Evolutionary conservation across 306 rosid genomes (phyloP).

Genomic region (Sindora glabra): DNA sequence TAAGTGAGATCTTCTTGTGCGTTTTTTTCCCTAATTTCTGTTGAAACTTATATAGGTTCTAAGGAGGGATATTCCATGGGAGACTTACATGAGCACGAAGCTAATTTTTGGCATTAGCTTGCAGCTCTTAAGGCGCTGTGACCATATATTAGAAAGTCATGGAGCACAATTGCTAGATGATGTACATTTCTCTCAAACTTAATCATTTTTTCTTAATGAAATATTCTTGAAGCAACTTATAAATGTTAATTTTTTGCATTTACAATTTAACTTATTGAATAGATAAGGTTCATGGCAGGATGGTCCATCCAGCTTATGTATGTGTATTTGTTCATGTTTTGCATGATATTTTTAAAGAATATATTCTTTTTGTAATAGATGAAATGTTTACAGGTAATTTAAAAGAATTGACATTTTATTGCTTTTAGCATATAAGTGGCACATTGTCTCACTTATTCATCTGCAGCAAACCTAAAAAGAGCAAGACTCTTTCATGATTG

Average conservation of each 20-base stretch:
- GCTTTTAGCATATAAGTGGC: neutral
- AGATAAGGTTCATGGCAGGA: too few species aligned
- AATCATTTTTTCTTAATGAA: too few species aligned
- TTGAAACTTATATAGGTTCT: conserved; percentile 40
- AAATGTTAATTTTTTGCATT: neutral
- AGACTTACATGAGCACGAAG: conserved; percentile 70
- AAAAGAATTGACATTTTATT: neutral
- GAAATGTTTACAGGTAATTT: conserved; percentile 67
- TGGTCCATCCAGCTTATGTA: conserved; percentile 76
- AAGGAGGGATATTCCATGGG: conserved; percentile 84
- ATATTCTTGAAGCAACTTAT: neutral
- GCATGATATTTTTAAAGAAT: conserved; percentile 70
- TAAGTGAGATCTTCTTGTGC: too few species aligned
- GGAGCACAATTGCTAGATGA: conserved; percentile 67
- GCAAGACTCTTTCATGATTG: conserved; percentile 71
- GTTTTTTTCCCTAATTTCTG: too few species aligned
- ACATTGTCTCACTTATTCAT: neutral
- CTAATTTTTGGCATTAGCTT: conserved; percentile 66
- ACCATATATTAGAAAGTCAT: conserved; percentile 58
- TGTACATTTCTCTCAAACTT: too few species aligned
- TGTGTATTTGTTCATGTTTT: conserved; percentile 63
- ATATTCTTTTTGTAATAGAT: conserved; percentile 66
- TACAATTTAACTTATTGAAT: neutral
- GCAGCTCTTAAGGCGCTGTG: conserved; percentile 84
- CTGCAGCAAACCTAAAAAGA: conserved; percentile 62